These are phyloP conservation scores for Melanogaster broomeanus DNA, from an alignment of 768 basidiomycete species.

Conservation along the genomic window DNA sequence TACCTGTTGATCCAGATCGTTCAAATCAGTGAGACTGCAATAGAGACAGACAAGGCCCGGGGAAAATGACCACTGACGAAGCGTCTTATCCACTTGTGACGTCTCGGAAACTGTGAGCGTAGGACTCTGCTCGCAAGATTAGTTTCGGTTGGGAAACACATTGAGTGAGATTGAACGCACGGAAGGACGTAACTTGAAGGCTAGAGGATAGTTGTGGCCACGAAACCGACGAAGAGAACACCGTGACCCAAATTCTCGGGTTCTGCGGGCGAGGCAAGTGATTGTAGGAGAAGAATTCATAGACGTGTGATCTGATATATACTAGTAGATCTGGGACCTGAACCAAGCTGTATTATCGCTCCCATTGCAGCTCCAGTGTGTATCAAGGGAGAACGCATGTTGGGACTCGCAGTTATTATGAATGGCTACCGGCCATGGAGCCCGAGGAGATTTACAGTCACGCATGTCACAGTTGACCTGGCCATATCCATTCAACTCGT, in stretches of 20 bases:
- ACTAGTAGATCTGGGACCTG: too few relatives aligned
- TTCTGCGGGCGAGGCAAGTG: slow-evolving; percentile 16
- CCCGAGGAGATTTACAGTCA: too few relatives aligned
- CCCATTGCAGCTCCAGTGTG: too few relatives aligned
- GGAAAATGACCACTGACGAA: slow-evolving; percentile 14
- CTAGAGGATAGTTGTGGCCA: slow-evolving; percentile 22
- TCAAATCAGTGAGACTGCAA: background rate
- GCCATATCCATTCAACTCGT: too few relatives aligned
- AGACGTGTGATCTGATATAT: background rate
- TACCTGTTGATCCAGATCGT: slow-evolving; percentile 17
- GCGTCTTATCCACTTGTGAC: slow-evolving; percentile 16
- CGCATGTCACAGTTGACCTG: too few relatives aligned
- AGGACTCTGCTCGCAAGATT: slow-evolving; percentile 16
- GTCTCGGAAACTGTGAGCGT: slow-evolving; percentile 32
- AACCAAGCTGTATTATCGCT: too few relatives aligned
- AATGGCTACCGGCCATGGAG: too few relatives aligned
- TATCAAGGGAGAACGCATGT: too few relatives aligned
- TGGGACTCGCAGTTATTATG: too few relatives aligned
- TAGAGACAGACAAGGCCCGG: too few relatives aligned
- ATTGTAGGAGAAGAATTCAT: slow-evolving; percentile 16
- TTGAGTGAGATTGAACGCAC: slow-evolving; percentile 21
- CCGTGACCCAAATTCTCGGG: slow-evolving; percentile 27
- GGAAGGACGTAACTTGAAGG: slow-evolving; percentile 36
- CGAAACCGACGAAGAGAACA: slow-evolving; percentile 29
- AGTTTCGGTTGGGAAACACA: background rate